Evolutionary conservation across 2,329 filamentous ascomycete species (phyloP), one percentile per base, ranked within the genome.

Genomic region (Talaromyces sp.): DNA sequence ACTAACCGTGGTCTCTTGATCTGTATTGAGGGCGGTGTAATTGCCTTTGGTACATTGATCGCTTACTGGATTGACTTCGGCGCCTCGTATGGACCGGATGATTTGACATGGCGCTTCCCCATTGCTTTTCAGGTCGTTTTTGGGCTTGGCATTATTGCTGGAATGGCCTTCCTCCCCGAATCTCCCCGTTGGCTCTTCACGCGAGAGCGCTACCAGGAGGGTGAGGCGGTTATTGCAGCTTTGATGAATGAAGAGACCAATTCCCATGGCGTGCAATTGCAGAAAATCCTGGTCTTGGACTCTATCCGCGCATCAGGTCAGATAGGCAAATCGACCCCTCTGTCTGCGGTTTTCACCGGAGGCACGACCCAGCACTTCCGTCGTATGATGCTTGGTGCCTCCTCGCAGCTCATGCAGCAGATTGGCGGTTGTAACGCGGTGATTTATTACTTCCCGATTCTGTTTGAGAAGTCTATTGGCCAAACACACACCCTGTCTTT

Each of bases 261-360:
- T 63, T 80, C 83, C 63, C 73, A 80, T 3, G 80, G 86, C 67
- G 84, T 84, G 5, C 75, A 79, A 52, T 68, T 81, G 28, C 80
- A 88, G 72, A 79, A 81, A 67, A 82, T 84, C 60, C 84, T 86
- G 1, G 86, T 87, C 39, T 75, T 84, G 25, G 87, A 90, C 70
- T 84, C 81, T 1, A 85, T 88, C 66, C 78, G 79, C 25, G 60
- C 63, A n/a, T 63, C 55, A 11, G 54, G 60, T 14, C 67, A 58
- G 65, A 60, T 66, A 71, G 68, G 66, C 67, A 68, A 67, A 60
- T 66, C 1, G 44, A 73, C 33, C 70, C 62, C 62, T 14, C 16
- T 64, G 35, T 58, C 58, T 44, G 52, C 57, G 23, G 64, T 63
- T 11, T 52, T 63, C 39, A 63, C 61, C 16, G 39, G 56, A n/a